Evolutionary conservation across 345 rosid species (phyloP), one percentile per base, ranked within the genome.

Genomic region (Populus tremula): DNA sequence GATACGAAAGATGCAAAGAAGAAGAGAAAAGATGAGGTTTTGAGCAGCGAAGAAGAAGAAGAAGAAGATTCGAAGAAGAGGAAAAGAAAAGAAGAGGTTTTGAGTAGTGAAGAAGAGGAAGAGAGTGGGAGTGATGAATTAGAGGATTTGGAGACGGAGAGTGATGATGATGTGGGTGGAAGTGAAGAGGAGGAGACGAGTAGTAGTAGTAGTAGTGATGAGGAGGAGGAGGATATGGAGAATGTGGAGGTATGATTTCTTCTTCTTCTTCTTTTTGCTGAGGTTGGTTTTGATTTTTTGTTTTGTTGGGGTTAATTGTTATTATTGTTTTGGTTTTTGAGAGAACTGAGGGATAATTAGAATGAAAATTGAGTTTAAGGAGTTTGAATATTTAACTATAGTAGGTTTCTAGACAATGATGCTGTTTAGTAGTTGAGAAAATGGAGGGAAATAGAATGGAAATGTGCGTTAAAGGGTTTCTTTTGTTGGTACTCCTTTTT

Each of bases 151-250:
- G 78, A 81, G 3, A 16, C 72, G 21, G 83, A 82, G 56, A 79
- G 76, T 7, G 74, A 65, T 33, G 47, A 43, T 43, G 47, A 43
- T 43, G 47, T 3, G 65, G 17, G 35, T 2, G 49, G 54, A 25
- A 43, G 47, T 43, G 47, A 43, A 43, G 87, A 47, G 35, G 88
- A 84, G 49, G 90, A 82, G 47, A 85, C 92, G 20, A 84, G 82
- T 50, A 87, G 53, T 14, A 47, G 53, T 14, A 47, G 43, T 1
- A 39, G 43, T 39, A 39, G 53, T 47, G 91, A 87, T 27, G 92
- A 90, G 35, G 93, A 85, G 11, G 91, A 81, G 12, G 85, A 83
- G 74, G 85, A 71, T 45, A 78, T 74, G 35, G 83, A 81, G 41
- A 87, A 88, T 23, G 75, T 76, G 21, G 82, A 78, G 85, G 97